Conservation (phyloP, 169 alveolate genomes). For the Cyclospora cayetanensis region DNA sequence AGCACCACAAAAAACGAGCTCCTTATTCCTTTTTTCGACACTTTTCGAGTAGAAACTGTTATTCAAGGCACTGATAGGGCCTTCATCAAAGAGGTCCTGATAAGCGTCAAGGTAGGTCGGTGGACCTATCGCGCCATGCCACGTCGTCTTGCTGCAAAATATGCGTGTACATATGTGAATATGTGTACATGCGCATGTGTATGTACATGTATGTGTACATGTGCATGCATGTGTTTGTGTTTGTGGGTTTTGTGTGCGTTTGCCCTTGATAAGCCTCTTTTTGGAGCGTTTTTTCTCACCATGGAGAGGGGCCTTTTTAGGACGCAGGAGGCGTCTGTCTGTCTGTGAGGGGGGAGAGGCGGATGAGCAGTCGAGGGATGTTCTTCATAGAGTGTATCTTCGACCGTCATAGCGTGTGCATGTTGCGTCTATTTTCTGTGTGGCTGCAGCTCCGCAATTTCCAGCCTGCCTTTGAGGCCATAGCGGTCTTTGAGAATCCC, state of each 20-base stretch:
- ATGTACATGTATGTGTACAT: background rate
- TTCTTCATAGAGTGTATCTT: no score
- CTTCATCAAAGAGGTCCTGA: slow-evolving; percentile 38
- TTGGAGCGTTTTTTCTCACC: no score
- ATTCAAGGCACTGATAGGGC: slow-evolving; percentile 22
- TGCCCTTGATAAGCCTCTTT: background rate
- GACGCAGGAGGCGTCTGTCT: no score
- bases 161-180: background rate
- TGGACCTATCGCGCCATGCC: background rate
- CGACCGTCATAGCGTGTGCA: no score
- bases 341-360: no score
- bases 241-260: no score
- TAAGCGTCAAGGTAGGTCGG: slow-evolving; percentile 31
- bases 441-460: background rate
- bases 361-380: no score
- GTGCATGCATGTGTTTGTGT: no score
- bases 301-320: no score
- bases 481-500: background rate
- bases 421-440: background rate
- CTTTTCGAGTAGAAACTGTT: background rate
- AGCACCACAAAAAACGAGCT: background rate
- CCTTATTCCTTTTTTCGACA: background rate
- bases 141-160: background rate
- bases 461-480: background rate
- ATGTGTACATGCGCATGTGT: background rate